These are phyloP conservation scores for Beta vulgaris DNA, from an alignment of 148 eudicot genomes.

Conservation along the genomic window DNA sequence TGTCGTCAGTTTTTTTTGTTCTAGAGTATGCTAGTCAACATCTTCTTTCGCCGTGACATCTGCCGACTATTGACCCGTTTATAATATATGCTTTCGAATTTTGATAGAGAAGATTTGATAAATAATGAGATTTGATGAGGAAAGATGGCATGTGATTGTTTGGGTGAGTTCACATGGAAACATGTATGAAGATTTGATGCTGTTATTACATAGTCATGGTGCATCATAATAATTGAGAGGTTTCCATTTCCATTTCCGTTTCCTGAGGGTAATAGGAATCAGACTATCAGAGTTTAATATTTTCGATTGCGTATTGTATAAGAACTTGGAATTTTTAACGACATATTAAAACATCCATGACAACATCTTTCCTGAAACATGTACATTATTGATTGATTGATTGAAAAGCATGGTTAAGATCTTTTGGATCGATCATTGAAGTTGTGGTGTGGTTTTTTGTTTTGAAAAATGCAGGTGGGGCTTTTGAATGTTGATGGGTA, in stretches of 20 bases:
- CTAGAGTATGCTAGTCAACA: slow-evolving; percentile 24
- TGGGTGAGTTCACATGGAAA: slow-evolving; percentile 49
- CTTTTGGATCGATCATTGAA: slow-evolving; percentile 21
- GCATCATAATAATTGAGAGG: slow-evolving; percentile 12
- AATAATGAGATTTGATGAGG: slow-evolving; percentile 29
- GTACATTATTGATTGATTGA: too few species aligned
- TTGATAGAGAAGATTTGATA: slow-evolving; percentile 27
- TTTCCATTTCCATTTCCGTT: too few species aligned
- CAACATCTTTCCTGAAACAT: slow-evolving; percentile 8
- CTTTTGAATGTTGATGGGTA: slow-evolving; percentile 88
- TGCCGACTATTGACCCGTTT: not conserved
- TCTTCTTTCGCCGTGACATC: slow-evolving; percentile 20
- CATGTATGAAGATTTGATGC: slow-evolving; percentile 36
- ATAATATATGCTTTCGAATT: not conserved
- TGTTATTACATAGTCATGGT: slow-evolving; percentile 28
- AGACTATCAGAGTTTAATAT: not conserved
- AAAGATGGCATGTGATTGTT: slow-evolving; percentile 37
- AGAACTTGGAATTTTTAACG: not conserved
- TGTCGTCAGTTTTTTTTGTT: slow-evolving; percentile 20
- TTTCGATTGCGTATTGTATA: slow-evolving; percentile 15
- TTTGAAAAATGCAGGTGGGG: slow-evolving; percentile 61
- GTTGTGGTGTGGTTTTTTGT: slow-evolving; percentile 2
- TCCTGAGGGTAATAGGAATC: slow-evolving; percentile 7
- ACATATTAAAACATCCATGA: slow-evolving; percentile 12
- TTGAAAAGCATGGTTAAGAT: slow-evolving; percentile 5